A percentile compares a stretch with the other conserved stretches of the same genome.
Conservation (phyloP, 805 yeast genomes). For the Tetrapisispora arboricola region DNA sequence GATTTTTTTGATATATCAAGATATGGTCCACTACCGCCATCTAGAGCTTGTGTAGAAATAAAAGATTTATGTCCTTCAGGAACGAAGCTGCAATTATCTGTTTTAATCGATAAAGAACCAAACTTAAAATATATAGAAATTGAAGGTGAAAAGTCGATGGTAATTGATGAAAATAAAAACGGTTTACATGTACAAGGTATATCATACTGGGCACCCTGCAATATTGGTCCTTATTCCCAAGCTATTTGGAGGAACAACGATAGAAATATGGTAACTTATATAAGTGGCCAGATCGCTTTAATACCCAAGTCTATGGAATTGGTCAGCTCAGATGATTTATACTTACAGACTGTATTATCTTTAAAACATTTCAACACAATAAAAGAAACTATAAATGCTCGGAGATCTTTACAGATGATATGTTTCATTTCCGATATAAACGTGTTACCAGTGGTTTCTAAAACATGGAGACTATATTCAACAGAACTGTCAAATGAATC, state of each 20-base stretch:
- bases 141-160: background rate
- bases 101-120: slow-evolving; percentile 31
- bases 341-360: slow-evolving; percentile 40
- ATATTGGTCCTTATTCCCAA: slow-evolving; percentile 96
- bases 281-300: slow-evolving; percentile 90
- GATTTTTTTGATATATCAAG: slow-evolving; percentile 35
- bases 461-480: slow-evolving; percentile 40
- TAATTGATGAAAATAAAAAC: slow-evolving; percentile 30
- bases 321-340: slow-evolving; percentile 15
- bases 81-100: slow-evolving; percentile 43
- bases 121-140: background rate
- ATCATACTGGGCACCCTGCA: slow-evolving; percentile 97
- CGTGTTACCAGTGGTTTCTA: slow-evolving; percentile 25
- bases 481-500: slow-evolving; percentile 16
- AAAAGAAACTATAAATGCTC: slow-evolving; percentile 41
- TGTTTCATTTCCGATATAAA: slow-evolving; percentile 41
- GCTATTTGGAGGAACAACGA: slow-evolving; percentile 41
- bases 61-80: slow-evolving; percentile 34
- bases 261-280: slow-evolving; percentile 39
- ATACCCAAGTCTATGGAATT: slow-evolving; percentile 62
- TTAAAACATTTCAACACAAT: slow-evolving; percentile 68
- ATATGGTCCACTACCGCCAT: slow-evolving; percentile 62
- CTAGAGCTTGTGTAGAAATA: slow-evolving; percentile 68
- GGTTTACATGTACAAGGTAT: slow-evolving; percentile 89
- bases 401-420: slow-evolving; percentile 37